Percentiles rank a stretch among this genome's conserved stretches.
phyloP scores from a whole-genome alignment of 2,329 filamentous ascomycete species.

The Penicillium sp. region DNA sequence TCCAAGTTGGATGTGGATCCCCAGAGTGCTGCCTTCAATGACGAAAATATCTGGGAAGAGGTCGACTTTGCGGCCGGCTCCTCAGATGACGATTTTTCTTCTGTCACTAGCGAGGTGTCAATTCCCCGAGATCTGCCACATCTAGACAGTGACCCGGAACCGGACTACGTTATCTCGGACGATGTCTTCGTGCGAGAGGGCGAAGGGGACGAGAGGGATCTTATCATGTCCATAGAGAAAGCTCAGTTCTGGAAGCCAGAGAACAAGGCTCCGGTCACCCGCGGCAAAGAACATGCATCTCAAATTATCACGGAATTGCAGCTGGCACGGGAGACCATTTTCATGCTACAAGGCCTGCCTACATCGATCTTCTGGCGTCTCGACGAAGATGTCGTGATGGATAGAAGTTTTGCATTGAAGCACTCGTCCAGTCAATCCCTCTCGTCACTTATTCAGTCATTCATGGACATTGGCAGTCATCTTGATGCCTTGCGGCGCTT shows the following conservation, averaged over 20 bases:
- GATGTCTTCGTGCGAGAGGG: constrained; percentile 37
- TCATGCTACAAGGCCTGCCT: constrained; percentile 80
- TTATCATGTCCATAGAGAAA: constrained; percentile 46
- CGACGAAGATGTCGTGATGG: constrained; percentile 39
- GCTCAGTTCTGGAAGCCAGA: constrained; percentile 55
- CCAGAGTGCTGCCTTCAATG: constrained; percentile 71
- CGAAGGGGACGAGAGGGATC: constrained; percentile 34
- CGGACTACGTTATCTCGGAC: constrained; percentile 41
- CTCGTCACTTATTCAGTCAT: constrained; percentile 42
- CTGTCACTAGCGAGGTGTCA: constrained; percentile 37
- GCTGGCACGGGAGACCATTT: constrained; percentile 75
- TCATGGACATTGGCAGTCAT: constrained; percentile 54
- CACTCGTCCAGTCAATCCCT: constrained; percentile 40
- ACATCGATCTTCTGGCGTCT: constrained; percentile 69
- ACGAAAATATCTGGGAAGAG: constrained; percentile 48
- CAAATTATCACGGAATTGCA: constrained; percentile 69
- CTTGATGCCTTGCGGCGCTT: constrained; percentile 57
- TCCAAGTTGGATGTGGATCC: constrained; percentile 75
- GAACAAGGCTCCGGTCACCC: constrained; percentile 18
- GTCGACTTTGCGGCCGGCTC: constrained; percentile 44
- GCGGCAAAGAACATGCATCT: constrained; percentile 25
- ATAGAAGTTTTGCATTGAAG: constrained; percentile 40
- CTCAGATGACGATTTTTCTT: constrained; percentile 45
- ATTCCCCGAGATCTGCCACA: constrained; percentile 33
- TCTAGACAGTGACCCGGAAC: constrained; percentile 29